Conservation (phyloP, 768 basidiomycete species). For the Leccinum longicurvipes region DNA sequence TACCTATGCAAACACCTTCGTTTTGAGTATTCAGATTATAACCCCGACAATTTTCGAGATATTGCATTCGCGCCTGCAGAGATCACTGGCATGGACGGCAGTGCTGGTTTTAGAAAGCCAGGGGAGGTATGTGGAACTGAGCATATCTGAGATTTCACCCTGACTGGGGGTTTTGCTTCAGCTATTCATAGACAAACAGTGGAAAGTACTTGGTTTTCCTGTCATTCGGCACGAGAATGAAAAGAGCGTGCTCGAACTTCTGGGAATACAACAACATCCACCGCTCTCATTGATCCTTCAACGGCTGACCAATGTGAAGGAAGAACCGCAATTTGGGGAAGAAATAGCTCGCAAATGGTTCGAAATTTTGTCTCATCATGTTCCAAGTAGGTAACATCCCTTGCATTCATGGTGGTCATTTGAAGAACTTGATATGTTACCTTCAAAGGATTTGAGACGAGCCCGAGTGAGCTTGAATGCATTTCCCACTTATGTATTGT, state of each 20-base stretch:
- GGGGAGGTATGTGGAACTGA: no score
- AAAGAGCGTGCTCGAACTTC: no score
- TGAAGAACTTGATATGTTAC: not conserved
- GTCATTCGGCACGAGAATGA: no score
- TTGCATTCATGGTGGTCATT: constrained; percentile 42
- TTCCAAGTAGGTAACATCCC: constrained; percentile 44
- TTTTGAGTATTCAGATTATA: constrained; percentile 31
- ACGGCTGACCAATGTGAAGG: constrained; percentile 37
- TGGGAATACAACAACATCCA: constrained; percentile 42
- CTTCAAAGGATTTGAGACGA: constrained; percentile 53
- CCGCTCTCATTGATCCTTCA: constrained; percentile 53
- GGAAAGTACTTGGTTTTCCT: no score
- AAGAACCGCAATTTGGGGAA: constrained; percentile 50
- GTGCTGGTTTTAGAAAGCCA: no score
- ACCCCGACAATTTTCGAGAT: constrained; percentile 48
- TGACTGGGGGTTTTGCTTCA: no score
- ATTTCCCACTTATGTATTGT: constrained; percentile 62
- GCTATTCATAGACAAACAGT: no score
- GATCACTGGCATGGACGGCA: no score
- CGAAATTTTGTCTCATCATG: constrained; percentile 53
- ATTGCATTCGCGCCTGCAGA: no score
- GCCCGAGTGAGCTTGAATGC: constrained; percentile 49
- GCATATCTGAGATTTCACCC: no score
- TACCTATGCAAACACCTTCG: constrained; percentile 63
- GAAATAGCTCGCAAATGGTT: constrained; percentile 61